Percentiles rank a stretch among this genome's conserved stretches.
Evolutionary conservation across 2,329 filamentous ascomycete genomes (phyloP).

Genomic region (Bipolaris cookei): DNA sequence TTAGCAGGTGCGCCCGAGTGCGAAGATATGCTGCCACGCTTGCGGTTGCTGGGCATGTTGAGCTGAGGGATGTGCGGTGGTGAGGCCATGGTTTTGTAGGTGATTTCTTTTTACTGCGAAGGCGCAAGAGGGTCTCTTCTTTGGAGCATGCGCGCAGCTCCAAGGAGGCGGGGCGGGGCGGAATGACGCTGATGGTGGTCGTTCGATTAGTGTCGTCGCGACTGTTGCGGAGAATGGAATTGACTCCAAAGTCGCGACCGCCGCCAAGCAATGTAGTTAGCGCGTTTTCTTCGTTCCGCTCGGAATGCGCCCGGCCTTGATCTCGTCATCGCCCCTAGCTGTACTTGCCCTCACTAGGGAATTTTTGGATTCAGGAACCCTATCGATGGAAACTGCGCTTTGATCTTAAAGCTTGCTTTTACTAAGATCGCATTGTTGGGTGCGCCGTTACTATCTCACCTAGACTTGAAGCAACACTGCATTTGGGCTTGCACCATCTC

Average conservation of each 20-base stretch:
- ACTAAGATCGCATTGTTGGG: not conserved
- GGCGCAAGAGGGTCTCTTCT: not conserved
- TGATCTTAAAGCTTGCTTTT: not conserved
- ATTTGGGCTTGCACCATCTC: slow-evolving; percentile 69
- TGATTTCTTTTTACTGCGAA: not conserved
- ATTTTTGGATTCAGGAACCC: not conserved
- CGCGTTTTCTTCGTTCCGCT: slow-evolving; percentile 20
- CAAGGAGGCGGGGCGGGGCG: not conserved
- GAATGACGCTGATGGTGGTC: not conserved
- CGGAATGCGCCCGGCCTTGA: slow-evolving; percentile 20
- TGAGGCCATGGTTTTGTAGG: slow-evolving; percentile 62
- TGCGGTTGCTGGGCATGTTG: slow-evolving; percentile 70
- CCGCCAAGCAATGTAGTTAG: slow-evolving; percentile 10
- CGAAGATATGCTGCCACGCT: slow-evolving; percentile 64
- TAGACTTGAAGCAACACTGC: slow-evolving; percentile 27
- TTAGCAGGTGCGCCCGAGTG: slow-evolving; percentile 58
- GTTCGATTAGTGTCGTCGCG: not conserved
- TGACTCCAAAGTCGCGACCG: slow-evolving; percentile 3
- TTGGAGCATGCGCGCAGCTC: not conserved
- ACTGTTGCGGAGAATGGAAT: not conserved
- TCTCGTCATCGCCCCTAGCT: slow-evolving; percentile 35
- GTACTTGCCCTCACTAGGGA: not conserved
- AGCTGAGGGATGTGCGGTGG: slow-evolving; percentile 60
- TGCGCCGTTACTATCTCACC: not conserved
- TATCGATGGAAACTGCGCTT: not conserved